Conservation (phyloP, 768 basidiomycete species). For the Pisolithus marmoratus region DNA sequence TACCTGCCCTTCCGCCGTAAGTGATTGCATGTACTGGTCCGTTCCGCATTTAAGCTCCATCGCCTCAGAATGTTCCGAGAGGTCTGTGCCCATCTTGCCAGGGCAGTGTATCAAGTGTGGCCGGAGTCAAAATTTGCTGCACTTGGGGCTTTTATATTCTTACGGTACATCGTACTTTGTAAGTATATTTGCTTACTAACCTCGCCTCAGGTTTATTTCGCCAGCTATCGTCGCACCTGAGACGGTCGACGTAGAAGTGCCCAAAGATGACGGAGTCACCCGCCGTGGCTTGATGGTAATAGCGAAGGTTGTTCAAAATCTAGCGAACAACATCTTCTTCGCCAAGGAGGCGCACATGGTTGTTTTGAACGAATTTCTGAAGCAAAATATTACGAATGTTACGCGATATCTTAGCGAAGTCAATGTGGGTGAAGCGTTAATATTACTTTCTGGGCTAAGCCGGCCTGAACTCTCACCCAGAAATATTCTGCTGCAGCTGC, state of each 20-base stretch:
- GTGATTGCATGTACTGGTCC: slow-evolving; percentile 20
- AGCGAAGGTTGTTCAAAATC: slow-evolving; percentile 87
- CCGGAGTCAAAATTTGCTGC: slow-evolving; percentile 78
- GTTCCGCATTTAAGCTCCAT: neutral
- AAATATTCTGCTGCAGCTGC: slow-evolving; percentile 38
- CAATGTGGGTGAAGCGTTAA: slow-evolving; percentile 41
- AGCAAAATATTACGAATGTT: slow-evolving; percentile 63
- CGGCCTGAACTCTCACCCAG: slow-evolving; percentile 17
- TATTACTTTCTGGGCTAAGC: neutral
- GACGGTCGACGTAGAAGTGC: slow-evolving; percentile 75
- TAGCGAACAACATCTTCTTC: slow-evolving; percentile 92
- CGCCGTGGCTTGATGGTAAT: slow-evolving; percentile 81
- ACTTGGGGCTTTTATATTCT: slow-evolving; percentile 86
- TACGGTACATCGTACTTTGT: slow-evolving; percentile 45
- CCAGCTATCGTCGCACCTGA: slow-evolving; percentile 88
- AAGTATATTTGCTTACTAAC: neutral
- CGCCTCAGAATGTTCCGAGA: slow-evolving; percentile 75
- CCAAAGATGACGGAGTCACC: slow-evolving; percentile 53
- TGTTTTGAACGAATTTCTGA: slow-evolving; percentile 68
- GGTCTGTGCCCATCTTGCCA: slow-evolving; percentile 76
- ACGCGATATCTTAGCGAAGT: slow-evolving; percentile 75
- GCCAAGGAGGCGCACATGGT: slow-evolving; percentile 88
- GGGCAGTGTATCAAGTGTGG: slow-evolving; percentile 73
- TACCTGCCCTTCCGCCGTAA: slow-evolving; percentile 68
- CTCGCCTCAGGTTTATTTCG: slow-evolving; percentile 66